Evolutionary conservation across 1,284 basidiomycete species (phyloP).

Genomic region (Fistulina hepatica): DNA sequence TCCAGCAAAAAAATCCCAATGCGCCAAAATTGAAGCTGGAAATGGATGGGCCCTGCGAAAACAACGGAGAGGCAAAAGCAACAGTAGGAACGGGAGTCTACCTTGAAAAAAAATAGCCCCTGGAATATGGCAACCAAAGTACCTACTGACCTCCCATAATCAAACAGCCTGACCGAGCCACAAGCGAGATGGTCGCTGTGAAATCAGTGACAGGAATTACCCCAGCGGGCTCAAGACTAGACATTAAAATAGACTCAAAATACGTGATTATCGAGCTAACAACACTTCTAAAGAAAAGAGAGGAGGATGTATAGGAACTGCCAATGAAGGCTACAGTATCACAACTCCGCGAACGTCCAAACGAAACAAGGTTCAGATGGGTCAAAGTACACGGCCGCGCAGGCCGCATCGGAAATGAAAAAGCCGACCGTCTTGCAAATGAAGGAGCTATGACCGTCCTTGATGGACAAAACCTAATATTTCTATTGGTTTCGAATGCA

Average conservation of each 20-base stretch:
- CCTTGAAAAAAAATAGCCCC: too few relatives aligned
- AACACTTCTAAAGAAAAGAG: constrained; percentile 10
- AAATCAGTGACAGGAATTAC: constrained; percentile 7
- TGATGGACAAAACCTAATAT: too few relatives aligned
- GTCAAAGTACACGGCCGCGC: constrained; percentile 23
- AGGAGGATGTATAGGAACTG: constrained; percentile 16
- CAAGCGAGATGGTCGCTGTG: constrained; percentile 14
- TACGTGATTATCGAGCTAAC: constrained; percentile 13
- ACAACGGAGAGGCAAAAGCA: too few relatives aligned
- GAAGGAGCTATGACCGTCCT: constrained; percentile 10
- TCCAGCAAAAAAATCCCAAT: too few relatives aligned
- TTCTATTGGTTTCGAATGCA: too few relatives aligned
- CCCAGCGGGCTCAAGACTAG: neutral
- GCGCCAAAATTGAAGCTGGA: too few relatives aligned
- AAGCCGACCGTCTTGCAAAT: constrained; percentile 16
- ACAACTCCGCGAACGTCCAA: constrained; percentile 12
- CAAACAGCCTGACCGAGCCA: too few relatives aligned
- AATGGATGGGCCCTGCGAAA: too few relatives aligned
- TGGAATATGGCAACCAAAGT: too few relatives aligned
- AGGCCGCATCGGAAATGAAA: constrained; percentile 16
- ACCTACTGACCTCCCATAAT: too few relatives aligned
- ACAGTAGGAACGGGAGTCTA: too few relatives aligned
- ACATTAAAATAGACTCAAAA: constrained; percentile 13
- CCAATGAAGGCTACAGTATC: constrained; percentile 10
- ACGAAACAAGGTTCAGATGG: constrained; percentile 16